Evolutionary conservation across 2,329 filamentous ascomycete species (phyloP).

Genomic region (Penicillium sp.): DNA sequence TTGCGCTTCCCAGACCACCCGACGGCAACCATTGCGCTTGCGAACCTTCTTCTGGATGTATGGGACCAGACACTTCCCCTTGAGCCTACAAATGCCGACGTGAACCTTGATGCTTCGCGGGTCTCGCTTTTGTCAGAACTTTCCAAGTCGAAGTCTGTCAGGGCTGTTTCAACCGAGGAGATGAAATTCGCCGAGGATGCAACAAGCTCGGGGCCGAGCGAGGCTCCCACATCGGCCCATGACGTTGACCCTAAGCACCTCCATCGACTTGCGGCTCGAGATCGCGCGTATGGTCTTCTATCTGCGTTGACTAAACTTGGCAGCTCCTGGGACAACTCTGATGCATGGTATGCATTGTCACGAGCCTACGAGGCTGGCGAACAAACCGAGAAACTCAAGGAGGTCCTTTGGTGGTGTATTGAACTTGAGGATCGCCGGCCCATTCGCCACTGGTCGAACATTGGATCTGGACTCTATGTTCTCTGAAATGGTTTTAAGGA

Average conservation of each 20-base stretch:
- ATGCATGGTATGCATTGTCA: slow-evolving; percentile 90
- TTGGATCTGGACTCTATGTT: slow-evolving; percentile 70
- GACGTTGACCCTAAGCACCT: slow-evolving; percentile 67
- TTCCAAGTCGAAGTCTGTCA: slow-evolving; percentile 24
- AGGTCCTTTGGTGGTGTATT: slow-evolving; percentile 96
- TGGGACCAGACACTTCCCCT: slow-evolving; percentile 61
- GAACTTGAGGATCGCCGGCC: slow-evolving; percentile 86
- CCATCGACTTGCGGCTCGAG: slow-evolving; percentile 85
- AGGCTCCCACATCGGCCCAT: slow-evolving; percentile 25
- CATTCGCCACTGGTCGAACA: slow-evolving; percentile 75
- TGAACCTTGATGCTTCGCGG: slow-evolving; percentile 32
- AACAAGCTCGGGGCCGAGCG: slow-evolving; percentile 5
- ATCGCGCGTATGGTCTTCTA: slow-evolving; percentile 83
- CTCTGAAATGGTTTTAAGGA: slow-evolving; percentile 44
- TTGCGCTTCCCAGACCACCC: slow-evolving; percentile 80
- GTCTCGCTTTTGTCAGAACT: slow-evolving; percentile 29
- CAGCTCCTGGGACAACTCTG: slow-evolving; percentile 84
- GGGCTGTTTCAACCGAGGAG: slow-evolving; percentile 28
- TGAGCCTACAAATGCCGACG: slow-evolving; percentile 36
- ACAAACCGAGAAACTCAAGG: slow-evolving; percentile 84
- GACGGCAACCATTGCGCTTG: slow-evolving; percentile 77
- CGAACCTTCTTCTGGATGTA: slow-evolving; percentile 83
- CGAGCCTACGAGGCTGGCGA: slow-evolving; percentile 86
- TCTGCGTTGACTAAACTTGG: slow-evolving; percentile 84
- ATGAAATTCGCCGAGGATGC: slow-evolving; percentile 15